These are phyloP conservation scores for Candolleomyces eurysporus DNA, from an alignment of 768 basidiomycete genomes.

Conservation along the genomic window DNA sequence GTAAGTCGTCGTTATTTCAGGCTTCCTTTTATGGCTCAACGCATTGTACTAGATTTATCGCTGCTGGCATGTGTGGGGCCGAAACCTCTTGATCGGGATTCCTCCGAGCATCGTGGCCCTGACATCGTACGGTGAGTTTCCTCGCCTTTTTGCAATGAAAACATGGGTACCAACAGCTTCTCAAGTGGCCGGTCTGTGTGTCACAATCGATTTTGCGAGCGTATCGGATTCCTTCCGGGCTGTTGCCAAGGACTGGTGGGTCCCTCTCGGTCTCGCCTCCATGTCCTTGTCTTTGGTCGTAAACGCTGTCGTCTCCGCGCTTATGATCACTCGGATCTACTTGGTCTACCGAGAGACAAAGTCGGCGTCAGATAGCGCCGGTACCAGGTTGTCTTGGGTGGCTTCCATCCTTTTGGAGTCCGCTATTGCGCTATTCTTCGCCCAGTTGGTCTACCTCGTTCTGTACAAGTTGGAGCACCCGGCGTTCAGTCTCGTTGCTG, in stretches of 20 bases:
- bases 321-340: background rate
- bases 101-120: background rate
- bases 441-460: conserved; percentile 1
- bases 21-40: background rate
- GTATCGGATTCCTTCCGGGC: background rate
- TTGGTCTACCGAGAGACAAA: background rate
- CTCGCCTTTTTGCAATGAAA: background rate
- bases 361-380: background rate
- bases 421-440: conserved; percentile 1
- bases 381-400: background rate
- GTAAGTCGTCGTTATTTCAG: background rate
- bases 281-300: background rate
- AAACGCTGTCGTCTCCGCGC: background rate
- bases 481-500: background rate
- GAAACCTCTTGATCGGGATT: background rate
- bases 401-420: background rate
- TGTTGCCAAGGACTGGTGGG: background rate
- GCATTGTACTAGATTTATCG: background rate
- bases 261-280: background rate
- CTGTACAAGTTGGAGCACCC: background rate
- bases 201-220: background rate
- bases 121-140: background rate
- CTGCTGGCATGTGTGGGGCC: conserved; percentile 1
- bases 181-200: background rate
- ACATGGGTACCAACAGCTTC: background rate